These are phyloP conservation scores for Boletales sp. DNA, from an alignment of 768 basidiomycete species.

Conservation along the genomic window DNA sequence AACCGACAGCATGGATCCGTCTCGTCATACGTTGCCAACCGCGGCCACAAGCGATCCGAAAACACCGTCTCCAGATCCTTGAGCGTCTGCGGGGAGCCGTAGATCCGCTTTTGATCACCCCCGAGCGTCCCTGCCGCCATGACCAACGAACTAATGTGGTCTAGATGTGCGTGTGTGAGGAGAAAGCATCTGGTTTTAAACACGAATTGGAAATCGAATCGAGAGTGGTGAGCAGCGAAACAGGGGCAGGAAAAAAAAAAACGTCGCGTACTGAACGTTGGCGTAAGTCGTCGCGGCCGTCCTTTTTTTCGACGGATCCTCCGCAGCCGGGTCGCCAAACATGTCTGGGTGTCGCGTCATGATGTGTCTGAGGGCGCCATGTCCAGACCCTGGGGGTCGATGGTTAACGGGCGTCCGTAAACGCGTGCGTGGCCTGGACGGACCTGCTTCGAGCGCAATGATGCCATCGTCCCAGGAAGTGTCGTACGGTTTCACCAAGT, in stretches of 20 bases:
- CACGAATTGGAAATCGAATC: not conserved
- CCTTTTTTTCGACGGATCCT: conserved; percentile 8
- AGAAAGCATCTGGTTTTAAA: conserved; percentile 62
- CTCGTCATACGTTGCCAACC: conserved; percentile 72
- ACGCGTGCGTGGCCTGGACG: not conserved
- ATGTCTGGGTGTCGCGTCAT: conserved; percentile 53
- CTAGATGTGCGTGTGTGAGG: conserved; percentile 86
- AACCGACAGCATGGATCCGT: conserved; percentile 56
- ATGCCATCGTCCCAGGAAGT: conserved; percentile 77
- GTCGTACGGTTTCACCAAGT: conserved; percentile 73
- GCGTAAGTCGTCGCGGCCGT: conserved; percentile 28
- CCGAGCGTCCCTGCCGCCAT: conserved; percentile 76
- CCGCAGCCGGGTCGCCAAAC: conserved; percentile 35
- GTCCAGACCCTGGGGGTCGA: conserved; percentile 64
- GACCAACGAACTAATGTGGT: conserved; percentile 82
- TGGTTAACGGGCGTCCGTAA: too few species aligned
- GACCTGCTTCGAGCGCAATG: conserved; percentile 85
- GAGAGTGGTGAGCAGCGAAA: not conserved
- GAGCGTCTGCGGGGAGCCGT: conserved; percentile 57
- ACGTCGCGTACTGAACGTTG: conserved; percentile 29
- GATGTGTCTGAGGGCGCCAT: conserved; percentile 70
- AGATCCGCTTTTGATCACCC: conserved; percentile 61
- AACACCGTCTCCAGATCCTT: conserved; percentile 70
- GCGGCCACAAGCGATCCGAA: conserved; percentile 80
- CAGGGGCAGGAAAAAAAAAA: not conserved